phyloP scores from a whole-genome alignment of 352 stramenopile species.

The Phytophthora sansomeana region DNA sequence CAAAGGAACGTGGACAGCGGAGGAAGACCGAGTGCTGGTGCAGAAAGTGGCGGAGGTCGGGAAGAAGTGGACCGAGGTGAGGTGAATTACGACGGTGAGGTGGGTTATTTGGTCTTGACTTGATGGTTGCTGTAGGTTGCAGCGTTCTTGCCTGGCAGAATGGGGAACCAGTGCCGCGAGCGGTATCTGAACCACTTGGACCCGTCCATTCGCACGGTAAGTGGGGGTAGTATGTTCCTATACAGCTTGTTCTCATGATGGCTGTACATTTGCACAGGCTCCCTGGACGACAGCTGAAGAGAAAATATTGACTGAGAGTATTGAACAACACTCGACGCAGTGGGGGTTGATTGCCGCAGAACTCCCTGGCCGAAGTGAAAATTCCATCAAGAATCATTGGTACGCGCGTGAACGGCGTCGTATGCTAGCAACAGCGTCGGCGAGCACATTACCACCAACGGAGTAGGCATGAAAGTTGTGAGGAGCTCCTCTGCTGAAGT shows the following conservation, averaged over 20 bases:
- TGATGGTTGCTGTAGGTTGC: slow-evolving; percentile 52
- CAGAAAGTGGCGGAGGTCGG: slow-evolving; percentile 57
- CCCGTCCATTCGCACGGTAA: slow-evolving; percentile 52
- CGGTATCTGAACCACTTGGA: slow-evolving; percentile 74
- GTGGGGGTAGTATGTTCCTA: not conserved
- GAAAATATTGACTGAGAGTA: slow-evolving; percentile 27
- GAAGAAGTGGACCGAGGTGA: slow-evolving; percentile 67
- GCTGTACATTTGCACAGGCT: slow-evolving; percentile 26
- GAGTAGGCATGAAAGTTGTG: not conserved
- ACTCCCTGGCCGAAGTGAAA: slow-evolving; percentile 61
- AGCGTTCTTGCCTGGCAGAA: slow-evolving; percentile 53
- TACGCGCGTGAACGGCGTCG: slow-evolving; percentile 38
- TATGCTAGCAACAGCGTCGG: slow-evolving; percentile 12
- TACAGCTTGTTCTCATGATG: slow-evolving; percentile 1
- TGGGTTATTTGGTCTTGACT: not conserved
- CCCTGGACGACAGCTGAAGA: slow-evolving; percentile 66
- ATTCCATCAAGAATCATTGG: slow-evolving; percentile 81
- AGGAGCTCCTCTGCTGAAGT: no score
- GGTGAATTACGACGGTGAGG: not conserved
- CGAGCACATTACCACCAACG: not conserved
- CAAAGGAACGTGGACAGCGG: slow-evolving; percentile 57
- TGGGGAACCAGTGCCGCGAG: slow-evolving; percentile 80
- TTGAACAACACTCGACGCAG: slow-evolving; percentile 40
- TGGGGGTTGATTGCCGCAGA: slow-evolving; percentile 58
- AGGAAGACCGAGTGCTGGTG: slow-evolving; percentile 56